phyloP scores from a whole-genome alignment of 1,139 yeast genomes.

The Candida smagusa region DNA sequence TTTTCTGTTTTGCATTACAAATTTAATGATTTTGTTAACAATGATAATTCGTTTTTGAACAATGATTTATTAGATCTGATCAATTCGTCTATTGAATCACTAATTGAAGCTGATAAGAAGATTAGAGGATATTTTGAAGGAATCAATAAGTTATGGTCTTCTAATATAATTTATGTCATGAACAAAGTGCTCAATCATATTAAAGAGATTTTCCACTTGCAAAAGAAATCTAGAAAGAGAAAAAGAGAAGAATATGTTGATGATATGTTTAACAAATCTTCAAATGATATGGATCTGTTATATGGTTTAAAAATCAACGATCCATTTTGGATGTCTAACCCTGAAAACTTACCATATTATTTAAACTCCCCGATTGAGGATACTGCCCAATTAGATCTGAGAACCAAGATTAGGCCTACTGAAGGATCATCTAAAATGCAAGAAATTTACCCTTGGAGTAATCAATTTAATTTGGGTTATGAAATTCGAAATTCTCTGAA shows the following conservation, averaged over 20 bases:
- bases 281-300: slow-evolving; percentile 15
- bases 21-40: slow-evolving; percentile 31
- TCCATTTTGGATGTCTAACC: slow-evolving; percentile 45
- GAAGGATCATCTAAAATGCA: too few relatives aligned
- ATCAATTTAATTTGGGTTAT: too few relatives aligned
- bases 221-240: slow-evolving; percentile 8
- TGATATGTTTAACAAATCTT: neutral
- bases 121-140: slow-evolving; percentile 17
- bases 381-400: too few relatives aligned
- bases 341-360: slow-evolving; percentile 39
- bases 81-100: slow-evolving; percentile 2
- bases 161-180: slow-evolving; percentile 32
- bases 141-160: slow-evolving; percentile 34
- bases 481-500: too few relatives aligned
- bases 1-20: slow-evolving; percentile 48
- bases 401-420: too few relatives aligned
- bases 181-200: slow-evolving; percentile 32
- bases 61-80: neutral
- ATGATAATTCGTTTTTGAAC: slow-evolving; percentile 9
- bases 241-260: slow-evolving; percentile 2
- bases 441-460: too few relatives aligned
- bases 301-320: slow-evolving; percentile 34
- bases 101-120: slow-evolving; percentile 26
- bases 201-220: slow-evolving; percentile 24
- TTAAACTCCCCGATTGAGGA: slow-evolving; percentile 32